Evolutionary conservation across 1,284 basidiomycete genomes (phyloP).

Genomic region (Apiotrichum brassicae): DNA sequence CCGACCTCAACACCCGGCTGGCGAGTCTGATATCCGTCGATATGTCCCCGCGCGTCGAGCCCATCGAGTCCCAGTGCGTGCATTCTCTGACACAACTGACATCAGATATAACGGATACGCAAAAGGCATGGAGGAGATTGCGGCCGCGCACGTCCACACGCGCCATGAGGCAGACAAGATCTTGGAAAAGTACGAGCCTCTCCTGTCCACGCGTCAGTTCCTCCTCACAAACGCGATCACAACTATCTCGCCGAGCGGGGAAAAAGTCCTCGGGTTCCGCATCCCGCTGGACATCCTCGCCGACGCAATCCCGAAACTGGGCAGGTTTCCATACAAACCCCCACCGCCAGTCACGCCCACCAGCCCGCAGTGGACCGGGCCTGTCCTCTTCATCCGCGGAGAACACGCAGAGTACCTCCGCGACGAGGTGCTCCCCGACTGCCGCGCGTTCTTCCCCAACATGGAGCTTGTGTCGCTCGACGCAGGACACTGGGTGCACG

Average conservation of each 20-base stretch:
- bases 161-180: conserved; percentile 52
- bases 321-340: conserved; percentile 51
- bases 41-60: conserved; percentile 51
- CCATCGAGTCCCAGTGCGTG: conserved; percentile 50
- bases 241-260: conserved; percentile 16
- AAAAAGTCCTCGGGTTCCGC: conserved; percentile 48
- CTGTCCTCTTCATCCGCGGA: conserved; percentile 53
- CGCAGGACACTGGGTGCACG: conserved; percentile 48
- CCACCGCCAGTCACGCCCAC: conserved; percentile 20
- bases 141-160: conserved; percentile 43
- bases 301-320: conserved; percentile 49
- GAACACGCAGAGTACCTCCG: conserved; percentile 52
- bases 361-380: conserved; percentile 42
- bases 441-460: conserved; percentile 50
- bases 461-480: conserved; percentile 42
- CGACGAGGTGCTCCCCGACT: conserved; percentile 47
- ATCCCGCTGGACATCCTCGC: conserved; percentile 50
- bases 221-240: conserved; percentile 52
- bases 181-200: conserved; percentile 47
- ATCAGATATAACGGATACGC: conserved; percentile 44
- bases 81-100: too few relatives aligned
- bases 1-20: conserved; percentile 40
- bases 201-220: conserved; percentile 52
- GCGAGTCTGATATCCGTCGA: conserved; percentile 51
- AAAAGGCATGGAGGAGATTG: conserved; percentile 50